Evolutionary conservation across 163 green algal genomes (phyloP), one percentile per base, ranked within the genome.

Genomic region (Scenedesmus sp.): DNA sequence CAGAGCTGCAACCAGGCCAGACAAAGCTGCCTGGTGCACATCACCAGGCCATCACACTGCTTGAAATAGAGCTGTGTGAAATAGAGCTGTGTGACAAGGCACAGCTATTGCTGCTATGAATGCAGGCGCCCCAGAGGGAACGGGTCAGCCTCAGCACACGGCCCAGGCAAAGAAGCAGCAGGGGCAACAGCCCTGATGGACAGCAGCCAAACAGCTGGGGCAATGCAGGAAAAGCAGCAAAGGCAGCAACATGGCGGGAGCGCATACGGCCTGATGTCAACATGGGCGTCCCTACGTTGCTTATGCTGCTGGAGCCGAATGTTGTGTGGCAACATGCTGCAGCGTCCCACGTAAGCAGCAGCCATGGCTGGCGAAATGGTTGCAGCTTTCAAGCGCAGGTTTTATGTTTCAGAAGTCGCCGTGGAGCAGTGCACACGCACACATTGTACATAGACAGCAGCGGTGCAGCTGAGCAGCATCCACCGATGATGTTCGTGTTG

Each of bases 231-330:
- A 54, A 66, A 34, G 84, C 26, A 73, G 46, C 84, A 26, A 12
- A 62, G 16, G 70, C 70, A 62, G 55, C 54, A 86, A 54, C 26
- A 83, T 93, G 91, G 91, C 60, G 89, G 59, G 85, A 94, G 20
- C 66, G 86, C 34, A 92, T 96, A 3, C 62, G 66, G 4, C 94
- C 95, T n/a, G 93, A 95, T 52, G 55, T 93, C 20, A 96, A 96
- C 86, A 90, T 96, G 91, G 94, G 94, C 1, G 94, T 97, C 46
- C 95, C 95, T 0, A 93, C 94, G 84, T 92, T 97, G 16, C 94
- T 97, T 92, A 93, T 94, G 92, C 93, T 97, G 10, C 85, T 97
- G 70, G 94, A 97, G 91, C 95, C 95, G 18, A 97, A 96, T 59
- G 85, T 97, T 0, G 95, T 97, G n/a, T 97, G 95, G 95, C 88